Percentiles rank a stretch among this genome's conserved stretches.
phyloP scores from a whole-genome alignment of 2,329 filamentous ascomycete genomes.

The Nothophaeocryptopus gaeumannii region DNA sequence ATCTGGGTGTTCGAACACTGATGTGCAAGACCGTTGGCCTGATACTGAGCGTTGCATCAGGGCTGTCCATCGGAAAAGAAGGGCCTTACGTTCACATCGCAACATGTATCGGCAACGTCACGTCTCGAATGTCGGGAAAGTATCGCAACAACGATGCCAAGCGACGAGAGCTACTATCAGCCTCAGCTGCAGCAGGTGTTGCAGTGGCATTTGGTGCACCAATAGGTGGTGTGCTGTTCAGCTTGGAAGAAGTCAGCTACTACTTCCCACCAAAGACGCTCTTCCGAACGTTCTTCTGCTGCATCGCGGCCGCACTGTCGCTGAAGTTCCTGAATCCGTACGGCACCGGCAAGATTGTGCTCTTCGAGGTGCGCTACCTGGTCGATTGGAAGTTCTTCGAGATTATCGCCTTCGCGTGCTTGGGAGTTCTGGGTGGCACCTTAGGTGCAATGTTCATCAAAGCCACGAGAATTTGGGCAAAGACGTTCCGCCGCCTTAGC shows the following conservation, averaged over 20 bases:
- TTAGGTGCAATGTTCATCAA: constrained; percentile 95
- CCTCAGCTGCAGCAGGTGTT: constrained; percentile 85
- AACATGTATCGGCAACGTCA: constrained; percentile 91
- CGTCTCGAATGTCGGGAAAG: constrained; percentile 88
- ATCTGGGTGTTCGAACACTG: constrained; percentile 83
- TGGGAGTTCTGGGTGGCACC: constrained; percentile 80
- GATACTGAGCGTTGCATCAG: constrained; percentile 85
- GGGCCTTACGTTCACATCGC: constrained; percentile 97
- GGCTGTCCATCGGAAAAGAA: constrained; percentile 90
- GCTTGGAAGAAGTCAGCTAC: constrained; percentile 91
- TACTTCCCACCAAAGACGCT: constrained; percentile 97
- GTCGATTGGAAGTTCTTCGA: constrained; percentile 95
- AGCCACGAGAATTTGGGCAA: constrained; percentile 84
- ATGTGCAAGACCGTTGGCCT: constrained; percentile 80
- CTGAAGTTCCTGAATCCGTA: constrained; percentile 96
- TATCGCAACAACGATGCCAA: constrained; percentile 95
- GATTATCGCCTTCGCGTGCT: constrained; percentile 76
- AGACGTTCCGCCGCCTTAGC: constrained; percentile 76
- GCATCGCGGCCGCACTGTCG: constrained; percentile 82
- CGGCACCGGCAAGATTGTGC: constrained; percentile 91
- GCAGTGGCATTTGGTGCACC: constrained; percentile 93
- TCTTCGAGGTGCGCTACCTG: constrained; percentile 90
- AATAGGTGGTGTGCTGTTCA: constrained; percentile 85
- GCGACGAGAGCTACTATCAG: constrained; percentile 87
- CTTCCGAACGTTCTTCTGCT: constrained; percentile 97